These are phyloP conservation scores for Trichophyton equinum DNA, from an alignment of 2,329 filamentous ascomycete genomes.

Conservation along the genomic window DNA sequence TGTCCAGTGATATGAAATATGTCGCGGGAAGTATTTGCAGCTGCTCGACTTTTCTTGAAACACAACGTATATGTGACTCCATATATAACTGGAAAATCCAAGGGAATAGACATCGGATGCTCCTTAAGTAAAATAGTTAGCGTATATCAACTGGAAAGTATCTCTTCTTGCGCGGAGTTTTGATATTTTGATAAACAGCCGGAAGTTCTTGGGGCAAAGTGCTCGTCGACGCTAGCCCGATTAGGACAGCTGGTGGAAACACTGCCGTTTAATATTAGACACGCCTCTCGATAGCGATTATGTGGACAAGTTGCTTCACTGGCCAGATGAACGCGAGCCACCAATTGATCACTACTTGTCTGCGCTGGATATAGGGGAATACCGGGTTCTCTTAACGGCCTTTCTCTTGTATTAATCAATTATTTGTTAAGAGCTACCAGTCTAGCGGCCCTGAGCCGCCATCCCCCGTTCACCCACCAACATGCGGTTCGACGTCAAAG, in stretches of 20 bases:
- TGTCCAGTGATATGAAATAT: not conserved
- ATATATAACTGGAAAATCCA: too few species aligned
- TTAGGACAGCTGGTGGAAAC: constrained; percentile 23
- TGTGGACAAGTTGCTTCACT: constrained; percentile 14
- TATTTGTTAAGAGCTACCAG: constrained; percentile 5
- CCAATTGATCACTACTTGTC: not conserved
- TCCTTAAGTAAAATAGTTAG: too few species aligned
- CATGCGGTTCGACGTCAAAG: constrained; percentile 51
- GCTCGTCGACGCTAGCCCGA: constrained; percentile 17
- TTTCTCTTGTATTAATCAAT: not conserved
- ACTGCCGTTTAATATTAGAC: constrained; percentile 13
- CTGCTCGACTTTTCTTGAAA: too few species aligned
- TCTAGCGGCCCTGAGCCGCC: constrained; percentile 2
- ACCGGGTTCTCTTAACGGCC: not conserved
- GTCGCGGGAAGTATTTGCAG: too few species aligned
- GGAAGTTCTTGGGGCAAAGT: not conserved
- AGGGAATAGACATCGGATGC: too few species aligned
- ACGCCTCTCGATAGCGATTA: constrained; percentile 7
- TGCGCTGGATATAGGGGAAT: not conserved
- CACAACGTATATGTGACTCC: too few species aligned
- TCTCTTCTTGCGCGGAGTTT: not conserved
- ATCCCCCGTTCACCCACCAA: constrained; percentile 17
- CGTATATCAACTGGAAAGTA: too few species aligned
- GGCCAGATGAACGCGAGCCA: not conserved
- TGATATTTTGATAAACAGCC: not conserved